A percentile compares a stretch with the other conserved stretches of the same genome.
These are phyloP conservation scores for Nemania diffusa DNA, from an alignment of 2,329 filamentous ascomycete genomes.

Conservation along the genomic window DNA sequence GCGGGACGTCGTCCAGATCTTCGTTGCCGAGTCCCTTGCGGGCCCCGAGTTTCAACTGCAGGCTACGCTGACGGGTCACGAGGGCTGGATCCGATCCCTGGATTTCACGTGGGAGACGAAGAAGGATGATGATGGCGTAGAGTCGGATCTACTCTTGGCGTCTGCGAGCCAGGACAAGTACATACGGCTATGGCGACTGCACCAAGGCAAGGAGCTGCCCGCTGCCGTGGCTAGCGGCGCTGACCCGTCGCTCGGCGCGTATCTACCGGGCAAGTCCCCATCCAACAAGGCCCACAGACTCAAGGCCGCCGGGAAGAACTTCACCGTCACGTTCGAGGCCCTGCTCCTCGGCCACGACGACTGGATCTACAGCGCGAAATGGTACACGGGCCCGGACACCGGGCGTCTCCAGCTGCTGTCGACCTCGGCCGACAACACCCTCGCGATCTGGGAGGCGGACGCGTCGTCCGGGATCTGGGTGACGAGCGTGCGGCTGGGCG, in stretches of 20 bases:
- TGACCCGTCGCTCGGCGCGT: constrained; percentile 67
- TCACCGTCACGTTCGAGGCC: constrained; percentile 91
- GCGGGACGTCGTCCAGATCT: constrained; percentile 82
- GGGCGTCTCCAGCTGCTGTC: constrained; percentile 79
- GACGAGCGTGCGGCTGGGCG: constrained; percentile 84
- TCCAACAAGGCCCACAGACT: constrained; percentile 92
- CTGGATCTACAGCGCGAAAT: constrained; percentile 92
- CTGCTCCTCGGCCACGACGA: constrained; percentile 95
- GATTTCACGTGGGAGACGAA: constrained; percentile 75
- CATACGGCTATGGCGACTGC: constrained; percentile 90
- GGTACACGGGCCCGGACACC: constrained; percentile 66
- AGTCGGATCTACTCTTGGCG: constrained; percentile 80
- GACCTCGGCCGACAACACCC: constrained; percentile 92
- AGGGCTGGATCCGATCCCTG: constrained; percentile 92
- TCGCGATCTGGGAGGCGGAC: constrained; percentile 93
- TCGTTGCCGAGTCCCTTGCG: constrained; percentile 63
- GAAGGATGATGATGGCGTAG: constrained; percentile 41
- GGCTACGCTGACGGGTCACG: constrained; percentile 85
- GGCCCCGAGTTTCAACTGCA: constrained; percentile 71
- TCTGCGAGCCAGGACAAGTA: constrained; percentile 99
- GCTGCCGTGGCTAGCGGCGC: constrained; percentile 62
- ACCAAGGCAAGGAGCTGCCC: constrained; percentile 73
- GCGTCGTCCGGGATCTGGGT: constrained; percentile 88
- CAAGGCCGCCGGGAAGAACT: constrained; percentile 68
- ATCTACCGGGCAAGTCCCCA: constrained; percentile 75